Base-by-base conservation (phyloP, 2,329 filamentous ascomycete species). In the Paramyrothecium roridum region DNA sequence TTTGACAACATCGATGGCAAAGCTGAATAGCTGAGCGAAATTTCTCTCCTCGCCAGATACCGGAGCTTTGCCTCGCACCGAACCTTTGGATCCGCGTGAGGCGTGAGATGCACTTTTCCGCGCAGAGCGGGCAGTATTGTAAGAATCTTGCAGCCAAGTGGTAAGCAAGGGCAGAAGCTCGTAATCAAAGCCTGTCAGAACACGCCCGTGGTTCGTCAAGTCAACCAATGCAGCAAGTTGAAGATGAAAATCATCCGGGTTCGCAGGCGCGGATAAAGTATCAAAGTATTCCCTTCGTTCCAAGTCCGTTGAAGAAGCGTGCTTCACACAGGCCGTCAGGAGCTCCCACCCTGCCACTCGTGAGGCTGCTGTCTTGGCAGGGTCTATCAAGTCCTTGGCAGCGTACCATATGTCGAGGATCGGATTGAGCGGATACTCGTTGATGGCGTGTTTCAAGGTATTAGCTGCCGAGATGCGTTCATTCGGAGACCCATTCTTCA, bases 1-100 rank as follows among this genome's bases (percentile, higher is more conserved):
- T 66, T 90, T 91, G 73, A 90, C 84, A 53, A 90, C 78, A 58
- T 89, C 84, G 55, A 81, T 80, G 53, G 88, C 78, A 60, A 86
- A 89, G 13, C 76, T 71, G 64, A 91, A 91, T 2, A 91, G 71
- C 50, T 82, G 80, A 2, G 80, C 74, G 53, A 92, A 75, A 63
- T 84, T 86, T 60, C 80, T 80, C 57, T 88, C 85, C 63, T 87
- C 84, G 26, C 74, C 77, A 3, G 74, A 73, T 6, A 67, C 67
- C 21, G 73, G 68, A 8, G 69, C 65, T 59, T 65, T 69, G 34
- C 56, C 65, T 69, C 65, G 80, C 73, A 59, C 57, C 8, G 71
- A 63, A 45, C 62, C 63, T 58, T 68, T 77, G 59, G 67, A 74
- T 59, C 59, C 71, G 47, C 67, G 73, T 8, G 64, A 59, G 7